Base-by-base conservation (phyloP, 768 basidiomycete genomes). In the Amanita inopinata region DNA sequence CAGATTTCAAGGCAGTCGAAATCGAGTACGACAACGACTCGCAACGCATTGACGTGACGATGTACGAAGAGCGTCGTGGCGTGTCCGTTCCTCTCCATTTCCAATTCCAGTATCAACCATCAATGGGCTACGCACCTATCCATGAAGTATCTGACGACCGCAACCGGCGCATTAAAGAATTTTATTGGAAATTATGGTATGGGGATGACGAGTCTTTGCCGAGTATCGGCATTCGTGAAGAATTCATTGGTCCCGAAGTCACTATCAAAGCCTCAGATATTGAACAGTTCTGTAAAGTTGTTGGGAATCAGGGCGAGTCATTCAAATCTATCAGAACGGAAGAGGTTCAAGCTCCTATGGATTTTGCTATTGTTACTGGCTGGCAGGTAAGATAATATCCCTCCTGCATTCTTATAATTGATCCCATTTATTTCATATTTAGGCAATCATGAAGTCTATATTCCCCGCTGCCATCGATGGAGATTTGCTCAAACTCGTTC, bases 381-480 rank as follows among this genome's bases (percentile, higher is more conserved):
- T 99, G 96, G 96, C 81, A 94, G 83, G 92, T 91, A 58, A 47
- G 83, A 63, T 39, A 17, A 20, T 32, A 20, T 19, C n/a, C 12
- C 7, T 43, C 14, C 5, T 35, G 43, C 31, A 10, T 18, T 12
- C 18, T 25, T 42, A 20, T 30, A n/a, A 20, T 24, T 41, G 35
- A 15, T 14, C 43, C 24, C 51, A 20, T 40, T 51, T 31, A 24
- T 40, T 38, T 24, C 40, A 30, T 46, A 46, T 43, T 0, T 51
- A 94, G 91, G 87, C 93, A n/a, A 98, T 99, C 63, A 99, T 98
- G 85, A 90, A 87, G 60, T 80, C 92, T 1, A 94, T 98, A 63
- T 99, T 99, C 79, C 96, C 96, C 4, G 58, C 71, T 9, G 63
- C 77, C 8, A 89, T 99, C 56, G 88, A 98, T 49, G 96, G 94